phyloP scores from a whole-genome alignment of 345 rosid species.

The Murraya paniculata region DNA sequence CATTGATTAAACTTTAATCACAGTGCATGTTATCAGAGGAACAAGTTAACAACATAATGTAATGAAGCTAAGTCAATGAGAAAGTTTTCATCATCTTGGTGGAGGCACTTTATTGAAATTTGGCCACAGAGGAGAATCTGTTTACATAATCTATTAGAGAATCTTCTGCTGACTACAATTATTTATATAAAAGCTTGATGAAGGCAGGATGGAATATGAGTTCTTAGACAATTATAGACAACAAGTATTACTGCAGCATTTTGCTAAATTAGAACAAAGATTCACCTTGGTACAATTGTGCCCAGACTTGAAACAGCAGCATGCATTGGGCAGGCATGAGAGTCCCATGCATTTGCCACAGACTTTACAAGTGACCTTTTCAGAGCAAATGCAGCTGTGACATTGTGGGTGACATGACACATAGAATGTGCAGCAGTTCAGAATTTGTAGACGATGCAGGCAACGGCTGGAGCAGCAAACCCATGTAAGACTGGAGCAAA shows the following conservation, averaged over 20 bases:
- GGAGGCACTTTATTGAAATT: neutral
- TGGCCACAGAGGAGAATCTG: neutral
- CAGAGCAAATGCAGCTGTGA: constrained; percentile 2
- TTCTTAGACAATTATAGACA: constrained; percentile 12
- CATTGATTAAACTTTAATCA: neutral
- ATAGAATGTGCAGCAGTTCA: constrained; percentile 12
- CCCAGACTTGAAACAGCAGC: constrained; percentile 14
- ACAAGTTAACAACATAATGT: neutral
- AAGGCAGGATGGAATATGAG: neutral
- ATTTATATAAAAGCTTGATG: neutral
- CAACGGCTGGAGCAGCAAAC: constrained; percentile 24
- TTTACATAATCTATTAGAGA: neutral
- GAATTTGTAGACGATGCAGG: neutral
- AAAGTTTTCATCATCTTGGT: neutral
- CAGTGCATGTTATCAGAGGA: neutral
- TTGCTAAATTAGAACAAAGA: constrained; percentile 19
- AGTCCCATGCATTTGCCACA: constrained; percentile 12
- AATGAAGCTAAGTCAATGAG: neutral
- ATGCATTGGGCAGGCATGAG: constrained; percentile 8
- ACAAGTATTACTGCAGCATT: constrained; percentile 11
- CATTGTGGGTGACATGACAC: neutral
- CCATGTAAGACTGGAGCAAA: constrained; percentile 18
- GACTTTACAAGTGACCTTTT: neutral
- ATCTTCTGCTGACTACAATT: neutral
- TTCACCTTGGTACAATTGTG: constrained; percentile 15